These are phyloP conservation scores for Raphanus sativus DNA, from an alignment of 345 rosid species.

Conservation along the genomic window DNA sequence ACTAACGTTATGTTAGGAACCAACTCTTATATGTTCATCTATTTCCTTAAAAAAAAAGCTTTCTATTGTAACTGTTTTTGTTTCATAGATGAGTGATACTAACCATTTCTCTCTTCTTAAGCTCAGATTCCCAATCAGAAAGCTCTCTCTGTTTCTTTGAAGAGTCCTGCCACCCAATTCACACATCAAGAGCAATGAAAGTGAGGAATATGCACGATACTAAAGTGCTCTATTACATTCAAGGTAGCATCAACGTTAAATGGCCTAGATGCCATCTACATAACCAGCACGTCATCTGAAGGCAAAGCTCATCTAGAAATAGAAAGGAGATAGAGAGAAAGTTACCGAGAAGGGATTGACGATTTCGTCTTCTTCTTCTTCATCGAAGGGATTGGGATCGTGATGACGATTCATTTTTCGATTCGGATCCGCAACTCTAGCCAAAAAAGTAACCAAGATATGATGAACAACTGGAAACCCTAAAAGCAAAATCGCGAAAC, in stretches of 20 bases:
- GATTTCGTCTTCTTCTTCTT: constrained; percentile 36
- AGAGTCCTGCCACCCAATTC: constrained; percentile 45
- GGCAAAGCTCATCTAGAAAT: background rate
- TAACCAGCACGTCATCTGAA: background rate
- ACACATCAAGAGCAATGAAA: background rate
- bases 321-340: background rate
- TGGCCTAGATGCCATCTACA: constrained; percentile 42
- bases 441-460: too few relatives aligned
- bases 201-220: background rate
- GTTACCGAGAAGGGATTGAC: constrained; percentile 90
- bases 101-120: constrained; percentile 73
- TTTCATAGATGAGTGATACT: background rate
- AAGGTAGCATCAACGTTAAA: constrained; percentile 60
- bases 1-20: background rate
- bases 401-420: constrained; percentile 64
- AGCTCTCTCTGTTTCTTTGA: constrained; percentile 59
- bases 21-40: too few relatives aligned
- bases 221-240: constrained; percentile 48
- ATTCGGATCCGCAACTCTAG: background rate
- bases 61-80: too few relatives aligned
- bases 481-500: background rate
- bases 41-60: too few relatives aligned
- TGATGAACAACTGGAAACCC: too few relatives aligned
- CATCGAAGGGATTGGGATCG: constrained; percentile 90
- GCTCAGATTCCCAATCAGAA: constrained; percentile 64